Conservation (phyloP, 164 flowering plant genomes). For the Vitis amurensis region DNA sequence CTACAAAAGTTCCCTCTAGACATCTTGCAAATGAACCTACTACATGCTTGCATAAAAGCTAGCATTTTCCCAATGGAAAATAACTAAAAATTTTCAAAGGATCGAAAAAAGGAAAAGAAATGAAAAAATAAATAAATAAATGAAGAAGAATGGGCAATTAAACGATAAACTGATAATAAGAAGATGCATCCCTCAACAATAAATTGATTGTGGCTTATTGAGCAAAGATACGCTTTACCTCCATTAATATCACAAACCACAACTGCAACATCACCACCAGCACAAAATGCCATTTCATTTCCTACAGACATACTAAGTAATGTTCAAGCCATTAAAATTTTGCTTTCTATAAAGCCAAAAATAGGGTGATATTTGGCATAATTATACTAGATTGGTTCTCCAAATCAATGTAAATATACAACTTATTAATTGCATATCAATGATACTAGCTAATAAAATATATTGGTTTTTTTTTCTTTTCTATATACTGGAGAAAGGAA, state of each 20-base stretch:
- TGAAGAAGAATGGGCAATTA: background rate
- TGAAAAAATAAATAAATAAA: background rate
- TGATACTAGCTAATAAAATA: too few species aligned
- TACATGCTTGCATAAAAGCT: background rate
- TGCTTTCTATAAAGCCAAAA: background rate
- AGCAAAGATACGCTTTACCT: conserved; percentile 32
- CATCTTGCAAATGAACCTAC: background rate
- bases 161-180: background rate
- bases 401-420: too few species aligned
- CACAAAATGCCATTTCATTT: conserved; percentile 76
- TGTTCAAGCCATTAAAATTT: too few species aligned
- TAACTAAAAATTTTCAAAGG: background rate
- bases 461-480: too few species aligned
- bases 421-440: too few species aligned
- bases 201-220: background rate
- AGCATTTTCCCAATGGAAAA: too few species aligned
- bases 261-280: conserved; percentile 75
- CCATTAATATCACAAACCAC: conserved; percentile 42
- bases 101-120: background rate
- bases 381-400: too few species aligned
- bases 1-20: background rate
- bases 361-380: background rate
- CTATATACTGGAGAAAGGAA: too few species aligned
- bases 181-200: conserved; percentile 1
- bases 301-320: conserved; percentile 26